These are phyloP conservation scores for Glebionis coronaria DNA, from an alignment of 129 eudicot genomes.

Conservation along the genomic window DNA sequence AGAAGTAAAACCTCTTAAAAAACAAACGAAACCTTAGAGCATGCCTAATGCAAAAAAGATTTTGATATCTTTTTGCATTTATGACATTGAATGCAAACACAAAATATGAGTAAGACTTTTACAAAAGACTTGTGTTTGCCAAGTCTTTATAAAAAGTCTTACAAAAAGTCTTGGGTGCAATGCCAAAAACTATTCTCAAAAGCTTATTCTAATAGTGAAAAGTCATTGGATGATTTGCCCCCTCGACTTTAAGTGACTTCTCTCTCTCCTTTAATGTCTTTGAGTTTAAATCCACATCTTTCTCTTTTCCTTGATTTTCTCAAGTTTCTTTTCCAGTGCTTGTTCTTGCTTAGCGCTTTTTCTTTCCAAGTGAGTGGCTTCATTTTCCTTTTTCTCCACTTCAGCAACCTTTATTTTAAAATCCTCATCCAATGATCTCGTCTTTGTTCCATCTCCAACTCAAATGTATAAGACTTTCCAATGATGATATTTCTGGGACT, in stretches of 20 bases:
- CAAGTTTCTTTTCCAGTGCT: constrained; percentile 75
- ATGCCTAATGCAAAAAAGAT: no score
- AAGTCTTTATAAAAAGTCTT: no score
- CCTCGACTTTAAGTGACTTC: constrained; percentile 66
- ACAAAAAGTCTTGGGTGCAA: no score
- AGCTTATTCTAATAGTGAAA: no score
- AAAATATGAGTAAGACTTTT: no score
- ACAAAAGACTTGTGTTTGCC: no score
- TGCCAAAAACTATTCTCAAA: no score
- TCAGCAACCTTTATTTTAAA: constrained; percentile 58
- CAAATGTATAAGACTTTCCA: constrained; percentile 28
- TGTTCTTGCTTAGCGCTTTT: constrained; percentile 76
- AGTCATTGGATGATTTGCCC: no score
- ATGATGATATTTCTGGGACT: neutral
- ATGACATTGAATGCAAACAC: no score
- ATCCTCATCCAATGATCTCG: constrained; percentile 58
- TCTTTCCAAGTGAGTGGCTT: constrained; percentile 69
- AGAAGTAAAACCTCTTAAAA: no score
- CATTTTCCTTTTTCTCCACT: constrained; percentile 71
- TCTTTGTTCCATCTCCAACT: constrained; percentile 81
- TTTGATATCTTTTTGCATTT: no score
- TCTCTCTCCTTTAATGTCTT: constrained; percentile 78
- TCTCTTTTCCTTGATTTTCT: constrained; percentile 82
- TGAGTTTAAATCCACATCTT: constrained; percentile 49
- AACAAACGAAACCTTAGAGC: no score